Conservation (phyloP, 768 basidiomycete genomes). For the Filobasidium floriforme region DNA sequence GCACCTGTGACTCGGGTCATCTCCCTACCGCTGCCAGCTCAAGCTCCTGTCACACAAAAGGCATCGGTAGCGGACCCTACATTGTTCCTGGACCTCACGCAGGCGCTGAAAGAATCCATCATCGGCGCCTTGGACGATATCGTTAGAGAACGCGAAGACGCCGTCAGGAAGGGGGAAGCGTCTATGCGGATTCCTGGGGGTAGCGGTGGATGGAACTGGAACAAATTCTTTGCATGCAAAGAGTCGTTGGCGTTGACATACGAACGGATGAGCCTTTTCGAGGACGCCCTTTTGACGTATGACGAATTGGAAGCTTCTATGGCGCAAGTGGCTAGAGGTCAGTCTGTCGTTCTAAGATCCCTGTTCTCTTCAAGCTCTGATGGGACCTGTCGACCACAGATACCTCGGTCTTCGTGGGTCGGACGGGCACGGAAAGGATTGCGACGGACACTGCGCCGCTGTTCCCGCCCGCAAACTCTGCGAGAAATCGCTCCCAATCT, state of each 20-base stretch:
- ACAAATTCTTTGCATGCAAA: constrained; percentile 92
- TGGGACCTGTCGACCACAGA: neutral
- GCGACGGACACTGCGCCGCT: neutral
- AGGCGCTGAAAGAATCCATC: constrained; percentile 82
- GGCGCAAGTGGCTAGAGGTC: constrained; percentile 47
- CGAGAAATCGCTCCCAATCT: neutral
- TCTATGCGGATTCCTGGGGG: constrained; percentile 69
- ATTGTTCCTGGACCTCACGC: constrained; percentile 58
- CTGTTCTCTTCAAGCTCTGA: neutral
- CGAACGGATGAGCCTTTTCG: constrained; percentile 77
- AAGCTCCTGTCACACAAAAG: neutral
- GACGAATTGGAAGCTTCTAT: constrained; percentile 86
- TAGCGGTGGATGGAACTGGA: constrained; percentile 82
- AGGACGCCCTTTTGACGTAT: constrained; percentile 82
- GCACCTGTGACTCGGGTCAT: constrained; percentile 4
- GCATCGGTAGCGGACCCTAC: constrained; percentile 9
- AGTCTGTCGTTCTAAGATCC: neutral
- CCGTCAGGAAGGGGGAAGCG: constrained; percentile 77
- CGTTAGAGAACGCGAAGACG: constrained; percentile 73
- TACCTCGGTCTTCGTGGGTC: neutral
- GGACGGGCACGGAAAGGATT: neutral
- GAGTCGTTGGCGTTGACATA: constrained; percentile 89
- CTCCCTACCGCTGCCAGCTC: constrained; percentile 10
- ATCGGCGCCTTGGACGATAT: constrained; percentile 75
- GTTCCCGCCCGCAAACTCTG: neutral